These are phyloP conservation scores for Fistulifera pelliculosa DNA, from an alignment of 108 stramenopile species.

Conservation along the genomic window DNA sequence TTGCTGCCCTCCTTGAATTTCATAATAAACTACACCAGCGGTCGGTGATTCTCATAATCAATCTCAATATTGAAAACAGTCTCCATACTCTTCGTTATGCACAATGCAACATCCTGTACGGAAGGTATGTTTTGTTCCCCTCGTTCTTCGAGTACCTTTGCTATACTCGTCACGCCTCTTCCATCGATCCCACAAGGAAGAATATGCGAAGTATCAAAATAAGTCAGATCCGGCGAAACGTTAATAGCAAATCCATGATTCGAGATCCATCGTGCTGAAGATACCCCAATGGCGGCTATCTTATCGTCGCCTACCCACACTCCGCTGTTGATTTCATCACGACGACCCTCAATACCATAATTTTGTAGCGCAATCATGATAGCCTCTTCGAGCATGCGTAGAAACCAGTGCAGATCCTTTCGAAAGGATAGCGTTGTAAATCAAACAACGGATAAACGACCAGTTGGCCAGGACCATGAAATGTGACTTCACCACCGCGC, in stretches of 20 bases:
- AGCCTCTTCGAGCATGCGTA: conserved; percentile 86
- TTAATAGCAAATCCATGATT: conserved; percentile 98
- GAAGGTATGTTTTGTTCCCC: conserved; percentile 12
- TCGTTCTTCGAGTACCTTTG: conserved; percentile 29
- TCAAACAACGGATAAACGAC: conserved; percentile 93
- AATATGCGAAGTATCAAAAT: conserved; percentile 73
- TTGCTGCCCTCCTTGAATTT: background rate
- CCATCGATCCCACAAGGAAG: conserved; percentile 75
- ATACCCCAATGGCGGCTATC: conserved; percentile 89
- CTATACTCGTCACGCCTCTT: conserved; percentile 73
- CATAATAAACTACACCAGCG: background rate
- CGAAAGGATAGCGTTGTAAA: conserved; percentile 45
- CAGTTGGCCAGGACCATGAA: conserved; percentile 95
- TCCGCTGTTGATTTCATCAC: conserved; percentile 63
- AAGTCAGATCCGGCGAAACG: conserved; percentile 66
- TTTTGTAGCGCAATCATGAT: conserved; percentile 59
- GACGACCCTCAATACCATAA: conserved; percentile 46
- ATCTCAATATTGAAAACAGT: conserved; percentile 23
- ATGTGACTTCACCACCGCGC: conserved; percentile 98
- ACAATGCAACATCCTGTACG: conserved; percentile 18
- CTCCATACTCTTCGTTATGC: conserved; percentile 20
- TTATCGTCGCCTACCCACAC: conserved; percentile 83
- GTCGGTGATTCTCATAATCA: background rate
- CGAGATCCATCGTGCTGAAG: conserved; percentile 90
- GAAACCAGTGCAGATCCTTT: conserved; percentile 94